A percentile compares a stretch with the other conserved stretches of the same genome.
Conservation (phyloP, 768 basidiomycete genomes). For the Amanita phalloides region DNA sequence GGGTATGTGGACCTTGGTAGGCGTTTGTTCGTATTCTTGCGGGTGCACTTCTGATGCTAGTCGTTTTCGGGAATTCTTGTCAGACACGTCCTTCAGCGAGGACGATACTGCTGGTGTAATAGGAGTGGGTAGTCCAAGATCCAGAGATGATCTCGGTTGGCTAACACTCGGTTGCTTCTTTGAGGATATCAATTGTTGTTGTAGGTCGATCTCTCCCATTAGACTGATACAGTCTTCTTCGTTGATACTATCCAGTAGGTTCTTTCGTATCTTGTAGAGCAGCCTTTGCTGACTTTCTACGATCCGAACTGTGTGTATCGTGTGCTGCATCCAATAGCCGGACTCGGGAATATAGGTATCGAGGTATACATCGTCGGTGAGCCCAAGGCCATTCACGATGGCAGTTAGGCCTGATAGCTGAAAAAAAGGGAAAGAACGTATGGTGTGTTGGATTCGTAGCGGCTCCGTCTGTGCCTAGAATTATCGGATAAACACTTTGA, state of each 20-base stretch:
- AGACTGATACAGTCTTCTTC: conserved; percentile 51
- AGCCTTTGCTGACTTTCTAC: conserved; percentile 52
- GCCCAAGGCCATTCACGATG: conserved; percentile 44
- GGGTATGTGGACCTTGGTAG: conserved; percentile 19
- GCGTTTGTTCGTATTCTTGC: not conserved
- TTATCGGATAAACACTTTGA: not conserved
- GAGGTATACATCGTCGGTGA: conserved; percentile 41
- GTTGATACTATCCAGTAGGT: conserved; percentile 42
- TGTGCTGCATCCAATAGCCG: conserved; percentile 60
- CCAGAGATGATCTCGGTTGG: conserved; percentile 1
- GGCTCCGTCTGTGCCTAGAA: conserved; percentile 41
- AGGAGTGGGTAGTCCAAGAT: conserved; percentile 8
- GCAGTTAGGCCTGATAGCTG: conserved; percentile 41
- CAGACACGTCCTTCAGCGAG: conserved; percentile 14
- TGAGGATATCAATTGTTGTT: conserved; percentile 14
- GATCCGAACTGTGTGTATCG: conserved; percentile 44
- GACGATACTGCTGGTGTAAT: conserved; percentile 7
- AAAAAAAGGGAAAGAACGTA: conserved; percentile 58
- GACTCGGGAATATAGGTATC: conserved; percentile 47
- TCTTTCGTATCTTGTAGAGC: conserved; percentile 49
- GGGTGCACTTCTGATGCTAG: conserved; percentile 11
- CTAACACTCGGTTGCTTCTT: conserved; percentile 8
- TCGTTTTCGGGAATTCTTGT: conserved; percentile 14
- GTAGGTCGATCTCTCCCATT: conserved; percentile 41
- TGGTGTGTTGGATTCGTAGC: conserved; percentile 43